Conservation (phyloP, 805 yeast genomes). For the Candida dendrica region DNA sequence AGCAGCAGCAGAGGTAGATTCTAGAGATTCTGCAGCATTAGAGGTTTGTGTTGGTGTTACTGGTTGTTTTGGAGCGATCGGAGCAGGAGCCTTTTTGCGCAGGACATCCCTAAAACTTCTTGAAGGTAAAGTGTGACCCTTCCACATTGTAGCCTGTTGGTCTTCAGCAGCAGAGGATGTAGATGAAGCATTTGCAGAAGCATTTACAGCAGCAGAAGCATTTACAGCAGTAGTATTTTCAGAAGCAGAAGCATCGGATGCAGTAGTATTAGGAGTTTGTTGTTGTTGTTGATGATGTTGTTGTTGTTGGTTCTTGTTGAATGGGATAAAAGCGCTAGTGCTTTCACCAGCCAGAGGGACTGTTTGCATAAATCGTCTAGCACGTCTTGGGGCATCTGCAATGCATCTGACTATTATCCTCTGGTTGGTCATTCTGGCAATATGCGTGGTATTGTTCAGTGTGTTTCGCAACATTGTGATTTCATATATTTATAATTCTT, state of each 20-base stretch:
- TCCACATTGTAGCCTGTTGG: slow-evolving; percentile 9
- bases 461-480: neutral
- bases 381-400: slow-evolving; percentile 9
- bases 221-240: too few species aligned
- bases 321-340: slow-evolving; percentile 13
- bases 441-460: neutral
- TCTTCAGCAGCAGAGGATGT: neutral
- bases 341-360: slow-evolving; percentile 15
- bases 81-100: slow-evolving; percentile 10
- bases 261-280: neutral
- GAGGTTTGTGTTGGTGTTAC: slow-evolving; percentile 6
- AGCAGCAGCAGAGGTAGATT: slow-evolving; percentile 8
- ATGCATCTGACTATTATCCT: slow-evolving; percentile 6
- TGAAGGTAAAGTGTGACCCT: slow-evolving; percentile 20
- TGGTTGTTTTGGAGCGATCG: neutral
- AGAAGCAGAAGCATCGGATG: neutral
- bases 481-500: neutral
- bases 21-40: slow-evolving; percentile 5
- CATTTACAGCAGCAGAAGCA: neutral
- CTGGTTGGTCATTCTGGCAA: neutral
- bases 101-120: slow-evolving; percentile 20
- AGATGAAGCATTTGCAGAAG: neutral
- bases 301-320: neutral
- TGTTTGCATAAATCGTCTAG: slow-evolving; percentile 24
- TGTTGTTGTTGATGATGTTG: too few species aligned